phyloP scores from a whole-genome alignment of 345 rosid species.

The Mallotus nudiflorus region DNA sequence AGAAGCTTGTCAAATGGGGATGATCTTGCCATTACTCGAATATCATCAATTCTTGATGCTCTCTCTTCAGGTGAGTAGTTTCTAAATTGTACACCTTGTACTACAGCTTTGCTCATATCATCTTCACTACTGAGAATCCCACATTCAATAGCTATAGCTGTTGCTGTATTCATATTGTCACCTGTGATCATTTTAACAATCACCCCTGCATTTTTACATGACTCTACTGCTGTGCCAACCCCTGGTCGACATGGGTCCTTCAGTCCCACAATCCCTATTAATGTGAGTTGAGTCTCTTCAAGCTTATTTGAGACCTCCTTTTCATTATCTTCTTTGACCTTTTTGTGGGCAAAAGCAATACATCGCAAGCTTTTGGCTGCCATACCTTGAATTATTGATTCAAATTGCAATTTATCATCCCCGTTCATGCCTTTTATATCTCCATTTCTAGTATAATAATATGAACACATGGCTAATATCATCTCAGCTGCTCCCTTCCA shows the following conservation, averaged over 20 bases:
- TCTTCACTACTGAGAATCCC: background rate
- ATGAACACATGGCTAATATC: constrained; percentile 43
- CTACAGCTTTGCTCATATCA: background rate
- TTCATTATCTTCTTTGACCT: constrained; percentile 20
- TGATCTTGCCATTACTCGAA: constrained; percentile 16
- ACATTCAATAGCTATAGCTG: constrained; percentile 37
- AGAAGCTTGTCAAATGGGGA: constrained; percentile 54
- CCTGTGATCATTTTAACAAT: constrained; percentile 41
- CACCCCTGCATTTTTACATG: constrained; percentile 41
- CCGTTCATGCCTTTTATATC: constrained; percentile 29
- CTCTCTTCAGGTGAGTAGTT: constrained; percentile 5
- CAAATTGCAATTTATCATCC: constrained; percentile 24
- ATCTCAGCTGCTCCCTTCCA: constrained; percentile 67
- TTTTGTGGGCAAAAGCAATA: constrained; percentile 48
- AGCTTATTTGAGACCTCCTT: constrained; percentile 15
- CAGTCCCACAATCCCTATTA: constrained; percentile 41
- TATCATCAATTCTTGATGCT: background rate
- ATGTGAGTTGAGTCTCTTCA: constrained; percentile 53
- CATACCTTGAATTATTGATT: constrained; percentile 35
- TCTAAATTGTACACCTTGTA: constrained; percentile 6
- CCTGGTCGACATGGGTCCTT: constrained; percentile 52
- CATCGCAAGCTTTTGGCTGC: constrained; percentile 49
- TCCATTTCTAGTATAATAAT: constrained; percentile 36
- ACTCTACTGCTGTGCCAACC: constrained; percentile 37
- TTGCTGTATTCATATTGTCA: constrained; percentile 40